Conservation (phyloP, 257 asterid species). For the Solanum medicagineum region DNA sequence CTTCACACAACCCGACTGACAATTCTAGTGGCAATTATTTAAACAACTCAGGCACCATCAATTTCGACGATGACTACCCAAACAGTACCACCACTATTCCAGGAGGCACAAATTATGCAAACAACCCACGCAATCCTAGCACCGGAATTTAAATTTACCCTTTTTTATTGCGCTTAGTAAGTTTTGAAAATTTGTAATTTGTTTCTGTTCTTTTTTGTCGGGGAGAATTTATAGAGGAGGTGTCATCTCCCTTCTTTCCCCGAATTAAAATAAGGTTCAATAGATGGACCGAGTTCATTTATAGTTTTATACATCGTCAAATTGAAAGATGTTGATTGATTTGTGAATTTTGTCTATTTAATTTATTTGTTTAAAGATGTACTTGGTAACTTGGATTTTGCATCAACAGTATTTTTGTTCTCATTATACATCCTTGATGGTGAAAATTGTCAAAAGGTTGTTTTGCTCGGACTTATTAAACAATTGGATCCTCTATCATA, state of each 20-base stretch:
- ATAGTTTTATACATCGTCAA: background rate
- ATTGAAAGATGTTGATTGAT: background rate
- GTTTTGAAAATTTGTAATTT: background rate
- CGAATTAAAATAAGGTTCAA: conserved; percentile 36
- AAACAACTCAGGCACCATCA: background rate
- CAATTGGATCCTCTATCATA: no score
- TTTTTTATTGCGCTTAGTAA: background rate
- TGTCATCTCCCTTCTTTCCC: conserved; percentile 58
- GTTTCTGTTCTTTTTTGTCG: background rate
- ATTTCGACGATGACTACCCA: background rate
- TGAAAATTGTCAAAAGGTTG: no score
- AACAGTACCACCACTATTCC: background rate
- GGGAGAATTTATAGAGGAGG: conserved; percentile 38
- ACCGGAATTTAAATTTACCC: background rate
- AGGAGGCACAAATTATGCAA: background rate
- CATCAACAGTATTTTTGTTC: no score
- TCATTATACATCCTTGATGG: no score
- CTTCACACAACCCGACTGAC: background rate
- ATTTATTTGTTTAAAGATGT: background rate
- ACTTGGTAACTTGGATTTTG: no score
- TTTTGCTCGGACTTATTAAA: no score
- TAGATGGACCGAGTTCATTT: background rate
- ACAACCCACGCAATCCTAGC: background rate
- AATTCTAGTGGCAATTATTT: background rate
- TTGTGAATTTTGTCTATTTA: background rate